These are phyloP conservation scores for Brettanomyces custersianus DNA, from an alignment of 805 yeast genomes.

Conservation along the genomic window DNA sequence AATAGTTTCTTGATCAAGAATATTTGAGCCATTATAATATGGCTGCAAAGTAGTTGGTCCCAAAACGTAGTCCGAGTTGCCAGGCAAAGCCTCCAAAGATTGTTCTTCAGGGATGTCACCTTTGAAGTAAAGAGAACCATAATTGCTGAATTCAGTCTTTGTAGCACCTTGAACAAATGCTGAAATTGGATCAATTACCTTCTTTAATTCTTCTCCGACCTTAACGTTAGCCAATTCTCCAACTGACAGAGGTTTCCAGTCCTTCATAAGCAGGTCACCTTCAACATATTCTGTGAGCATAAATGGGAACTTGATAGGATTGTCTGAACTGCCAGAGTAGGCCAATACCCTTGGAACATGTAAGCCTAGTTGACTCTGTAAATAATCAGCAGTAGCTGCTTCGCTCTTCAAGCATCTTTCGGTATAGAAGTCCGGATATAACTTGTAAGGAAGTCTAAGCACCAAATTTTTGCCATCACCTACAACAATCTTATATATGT, in stretches of 20 bases:
- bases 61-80: conserved; percentile 77
- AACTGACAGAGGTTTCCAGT: conserved; percentile 76
- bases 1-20: conserved; percentile 40
- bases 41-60: conserved; percentile 84
- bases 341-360: conserved; percentile 68
- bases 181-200: conserved; percentile 65
- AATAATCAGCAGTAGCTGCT: conserved; percentile 89
- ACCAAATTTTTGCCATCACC: conserved; percentile 40
- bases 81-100: conserved; percentile 39
- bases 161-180: conserved; percentile 29
- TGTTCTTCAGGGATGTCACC: conserved; percentile 44
- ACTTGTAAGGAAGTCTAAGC: conserved; percentile 78
- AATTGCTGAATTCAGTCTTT: conserved; percentile 53
- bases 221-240: conserved; percentile 44
- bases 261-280: conserved; percentile 72
- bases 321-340: conserved; percentile 52
- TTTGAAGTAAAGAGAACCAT: conserved; percentile 76
- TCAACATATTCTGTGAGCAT: conserved; percentile 71
- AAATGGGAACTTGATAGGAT: conserved; percentile 65
- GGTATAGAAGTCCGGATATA: conserved; percentile 57
- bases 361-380: conserved; percentile 51
- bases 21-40: conserved; percentile 60
- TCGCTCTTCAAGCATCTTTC: conserved; percentile 72
- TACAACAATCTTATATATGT: conserved; percentile 62
- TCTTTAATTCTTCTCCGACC: conserved; percentile 40